Conservation (phyloP, 768 basidiomycete species). For the Leucocoprinus leucothites region DNA sequence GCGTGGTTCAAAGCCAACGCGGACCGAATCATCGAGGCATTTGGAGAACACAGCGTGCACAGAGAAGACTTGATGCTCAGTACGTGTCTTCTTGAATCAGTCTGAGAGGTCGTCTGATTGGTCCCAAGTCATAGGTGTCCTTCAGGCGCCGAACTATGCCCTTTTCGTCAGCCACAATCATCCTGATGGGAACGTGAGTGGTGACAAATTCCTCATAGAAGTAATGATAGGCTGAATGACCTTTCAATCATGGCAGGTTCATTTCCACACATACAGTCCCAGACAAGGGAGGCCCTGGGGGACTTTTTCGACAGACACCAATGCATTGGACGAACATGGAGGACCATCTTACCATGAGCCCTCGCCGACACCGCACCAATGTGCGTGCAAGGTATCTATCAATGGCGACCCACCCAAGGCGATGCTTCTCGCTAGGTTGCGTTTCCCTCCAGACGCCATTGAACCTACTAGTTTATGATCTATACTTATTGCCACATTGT, state of each 20-base stretch:
- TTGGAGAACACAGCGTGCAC: conserved; percentile 46
- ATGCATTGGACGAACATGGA: conserved; percentile 30
- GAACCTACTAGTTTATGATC: conserved; percentile 13
- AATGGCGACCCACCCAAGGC: conserved; percentile 13
- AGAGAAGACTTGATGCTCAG: conserved; percentile 61
- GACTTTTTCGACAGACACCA: conserved; percentile 58
- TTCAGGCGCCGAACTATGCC: conserved; percentile 70
- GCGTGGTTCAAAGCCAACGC: conserved; percentile 74
- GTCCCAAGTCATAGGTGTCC: conserved; percentile 56
- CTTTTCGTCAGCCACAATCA: conserved; percentile 74
- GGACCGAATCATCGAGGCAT: conserved; percentile 57
- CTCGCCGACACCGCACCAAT: neutral
- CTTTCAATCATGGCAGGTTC: conserved; percentile 48
- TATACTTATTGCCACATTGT: neutral
- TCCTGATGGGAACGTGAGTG: conserved; percentile 34
- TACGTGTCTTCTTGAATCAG: conserved; percentile 17
- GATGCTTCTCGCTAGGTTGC: conserved; percentile 14
- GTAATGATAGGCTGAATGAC: neutral
- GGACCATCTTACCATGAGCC: conserved; percentile 9
- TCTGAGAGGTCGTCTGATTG: neutral
- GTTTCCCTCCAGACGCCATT: conserved; percentile 9
- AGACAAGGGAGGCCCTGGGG: conserved; percentile 68
- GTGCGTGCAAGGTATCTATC: conserved; percentile 14
- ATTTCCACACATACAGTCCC: conserved; percentile 68
- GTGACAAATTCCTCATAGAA: conserved; percentile 2